Base-by-base conservation (phyloP, 2,329 filamentous ascomycete genomes). In the Calonectria pteridis region DNA sequence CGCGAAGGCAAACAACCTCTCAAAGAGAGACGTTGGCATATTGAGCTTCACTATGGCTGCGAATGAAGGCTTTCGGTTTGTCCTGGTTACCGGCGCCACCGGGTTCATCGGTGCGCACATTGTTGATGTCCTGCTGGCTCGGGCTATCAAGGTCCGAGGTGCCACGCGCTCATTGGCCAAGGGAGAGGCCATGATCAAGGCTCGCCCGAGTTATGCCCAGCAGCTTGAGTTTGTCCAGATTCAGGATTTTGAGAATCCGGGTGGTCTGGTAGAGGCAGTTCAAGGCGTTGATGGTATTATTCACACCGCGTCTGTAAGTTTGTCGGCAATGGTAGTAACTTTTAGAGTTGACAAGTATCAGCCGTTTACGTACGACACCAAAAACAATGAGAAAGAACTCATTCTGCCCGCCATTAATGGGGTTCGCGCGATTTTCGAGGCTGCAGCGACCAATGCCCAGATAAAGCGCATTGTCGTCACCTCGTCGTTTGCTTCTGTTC, bases 401-500 rank as follows among this genome's bases (percentile, higher is more conserved):
- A 82, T 89, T 3, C 69, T 83, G 5, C 88, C 88, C 0, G 87
- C 87, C 2, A 86, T 89, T 35, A 86, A 87, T 50, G 87, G 87
- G 2, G 85, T 87, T 2, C 82, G 80, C 5, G 83, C 86, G 0
- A 82, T 89, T 23, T 77, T 89, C 11, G 80, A 81, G 6, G 84
- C 85, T 1, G 78, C 79, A 6, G 75, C 79, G 10, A 51, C 72
- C 5, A 75, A 73, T 33, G 70, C 76, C 0, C 73, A 65, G 1
- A 77, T 85, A 37, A 78, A 74, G 16, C 82, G 83, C 7, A 53
- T 86, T 43, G 84, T 92, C 55, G 89, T 94, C 75, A 94, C 92
- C 0, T 93, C 91, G 4, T 93, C 91, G 2, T 94, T 94, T 77
- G 92, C 92, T n/a, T 87, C 91, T 0, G 92, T 94, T 23, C 78